Base-by-base conservation (phyloP, 495 filamentous ascomycete genomes). In the Chaetomium cochliodes region DNA sequence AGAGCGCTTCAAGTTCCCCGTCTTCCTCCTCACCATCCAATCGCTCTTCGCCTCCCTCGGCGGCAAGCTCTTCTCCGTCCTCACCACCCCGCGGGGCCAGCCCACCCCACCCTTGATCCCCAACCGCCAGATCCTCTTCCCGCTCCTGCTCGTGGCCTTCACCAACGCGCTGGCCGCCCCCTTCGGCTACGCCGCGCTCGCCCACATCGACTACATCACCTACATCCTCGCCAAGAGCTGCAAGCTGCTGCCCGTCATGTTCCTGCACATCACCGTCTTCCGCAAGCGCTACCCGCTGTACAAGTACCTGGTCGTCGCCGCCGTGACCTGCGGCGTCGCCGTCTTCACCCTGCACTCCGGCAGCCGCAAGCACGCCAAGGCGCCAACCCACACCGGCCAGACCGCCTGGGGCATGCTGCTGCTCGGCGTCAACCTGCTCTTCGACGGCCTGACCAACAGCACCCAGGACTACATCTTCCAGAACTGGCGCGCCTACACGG, bases 201-300 rank as follows among this genome's bases (percentile, higher is more conserved):
- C 87, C 44, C 93, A 98, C 76, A 93, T 98, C 79, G 94, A 98
- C 84, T 98, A 98, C 82, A 89, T 98, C 73, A 98, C 94, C 23
- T 98, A 93, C 81, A 93, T 97, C 75, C 91, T 98, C 26, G 96
- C 94, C 67, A 98, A 98, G 76, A 90, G 87, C 57, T 98, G 94
- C 89, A 98, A 98, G 77, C 84, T 98, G 20, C 87, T 98, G 12
- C 94, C 94, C 4, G 93, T 98, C 68, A 98, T 98, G 94, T 87
- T 93, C 71, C 85, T 98, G 52, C 93, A 98, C 77, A 81, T 98
- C 71, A 93, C 92, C 20, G 77, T 98, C 30, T 98, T 97, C 83
- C 89, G 90, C 46, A 90, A 90, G 71, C 80, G 86, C 42, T 98
- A 97, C 75, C 94, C 96, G 12, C 78, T 97, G 39, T 98, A 97